Conservation (phyloP, 2,329 filamentous ascomycete species). For the Alternaria brassicae region DNA sequence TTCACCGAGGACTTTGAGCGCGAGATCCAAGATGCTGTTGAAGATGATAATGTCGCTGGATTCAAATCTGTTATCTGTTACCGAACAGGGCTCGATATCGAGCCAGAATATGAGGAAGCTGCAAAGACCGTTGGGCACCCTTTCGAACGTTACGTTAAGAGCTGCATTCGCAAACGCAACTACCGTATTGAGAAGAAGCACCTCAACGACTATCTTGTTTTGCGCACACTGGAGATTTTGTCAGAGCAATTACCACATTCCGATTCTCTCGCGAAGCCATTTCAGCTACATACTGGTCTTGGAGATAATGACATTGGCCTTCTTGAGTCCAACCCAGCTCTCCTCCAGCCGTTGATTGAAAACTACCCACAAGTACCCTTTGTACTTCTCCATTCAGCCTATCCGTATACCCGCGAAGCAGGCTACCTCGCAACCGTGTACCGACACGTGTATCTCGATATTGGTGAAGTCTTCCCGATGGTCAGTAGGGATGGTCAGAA, state of each 20-base stretch:
- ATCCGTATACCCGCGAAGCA: conserved; percentile 79
- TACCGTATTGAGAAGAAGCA: conserved; percentile 67
- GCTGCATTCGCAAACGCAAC: conserved; percentile 48
- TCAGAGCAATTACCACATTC: conserved; percentile 45
- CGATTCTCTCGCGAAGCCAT: conserved; percentile 66
- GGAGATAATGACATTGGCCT: conserved; percentile 81
- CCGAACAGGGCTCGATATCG: conserved; percentile 70
- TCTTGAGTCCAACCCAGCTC: conserved; percentile 73
- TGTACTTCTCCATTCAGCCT: conserved; percentile 79
- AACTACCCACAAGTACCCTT: conserved; percentile 73
- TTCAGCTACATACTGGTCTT: conserved; percentile 85
- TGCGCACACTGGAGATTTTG: conserved; percentile 67
- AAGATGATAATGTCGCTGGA: conserved; percentile 72
- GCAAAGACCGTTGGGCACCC: conserved; percentile 43
- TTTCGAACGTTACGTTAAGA: conserved; percentile 53
- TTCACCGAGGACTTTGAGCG: conserved; percentile 61
- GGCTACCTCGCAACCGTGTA: conserved; percentile 81
- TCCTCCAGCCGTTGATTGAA: conserved; percentile 76
- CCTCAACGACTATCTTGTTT: conserved; percentile 74
- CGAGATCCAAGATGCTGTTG: conserved; percentile 64
- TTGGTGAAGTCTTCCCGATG: conserved; percentile 83
- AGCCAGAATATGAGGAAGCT: conserved; percentile 53
- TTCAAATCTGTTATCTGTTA: conserved; percentile 90
- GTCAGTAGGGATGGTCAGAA: conserved; percentile 79
- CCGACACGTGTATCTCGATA: conserved; percentile 80